Evolutionary conservation across 1,284 basidiomycete genomes (phyloP).

Genomic region (Peniophora sp.): DNA sequence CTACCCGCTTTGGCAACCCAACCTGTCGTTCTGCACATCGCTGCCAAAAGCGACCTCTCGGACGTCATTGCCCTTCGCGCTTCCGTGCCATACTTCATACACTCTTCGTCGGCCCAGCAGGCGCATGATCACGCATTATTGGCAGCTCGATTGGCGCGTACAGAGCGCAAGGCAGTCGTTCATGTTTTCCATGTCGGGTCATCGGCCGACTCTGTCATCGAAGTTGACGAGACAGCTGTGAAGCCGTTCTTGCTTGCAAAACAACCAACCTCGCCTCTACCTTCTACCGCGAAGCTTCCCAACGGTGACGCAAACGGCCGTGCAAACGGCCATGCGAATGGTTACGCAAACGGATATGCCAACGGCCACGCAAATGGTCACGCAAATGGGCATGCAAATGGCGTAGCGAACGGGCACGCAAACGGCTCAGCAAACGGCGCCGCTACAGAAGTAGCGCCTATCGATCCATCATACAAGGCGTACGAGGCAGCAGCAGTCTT

Average conservation of each 20-base stretch:
- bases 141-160: conserved; percentile 58
- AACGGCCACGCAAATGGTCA: conserved; percentile 18
- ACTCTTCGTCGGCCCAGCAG: conserved; percentile 57
- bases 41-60: conserved; percentile 43
- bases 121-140: conserved; percentile 70
- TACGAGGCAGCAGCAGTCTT: conserved; percentile 61
- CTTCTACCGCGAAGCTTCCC: conserved; percentile 4
- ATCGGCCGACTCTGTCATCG: conserved; percentile 29
- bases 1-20: conserved; percentile 45
- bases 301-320: conserved; percentile 26
- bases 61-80: conserved; percentile 52
- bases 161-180: conserved; percentile 59
- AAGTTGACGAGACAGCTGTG: conserved; percentile 51
- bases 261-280: conserved; percentile 19
- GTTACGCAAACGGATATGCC: conserved; percentile 21
- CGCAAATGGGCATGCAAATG: conserved; percentile 23
- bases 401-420: conserved; percentile 21
- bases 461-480: conserved; percentile 24
- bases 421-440: too few species aligned
- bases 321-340: conserved; percentile 20
- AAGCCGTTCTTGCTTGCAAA: conserved; percentile 48
- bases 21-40: conserved; percentile 54
- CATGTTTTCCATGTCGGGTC: conserved; percentile 64
- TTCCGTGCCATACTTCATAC: conserved; percentile 50
- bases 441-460: too few species aligned